Base-by-base conservation (phyloP, 768 basidiomycete genomes). In the Arthromyces matolae region DNA sequence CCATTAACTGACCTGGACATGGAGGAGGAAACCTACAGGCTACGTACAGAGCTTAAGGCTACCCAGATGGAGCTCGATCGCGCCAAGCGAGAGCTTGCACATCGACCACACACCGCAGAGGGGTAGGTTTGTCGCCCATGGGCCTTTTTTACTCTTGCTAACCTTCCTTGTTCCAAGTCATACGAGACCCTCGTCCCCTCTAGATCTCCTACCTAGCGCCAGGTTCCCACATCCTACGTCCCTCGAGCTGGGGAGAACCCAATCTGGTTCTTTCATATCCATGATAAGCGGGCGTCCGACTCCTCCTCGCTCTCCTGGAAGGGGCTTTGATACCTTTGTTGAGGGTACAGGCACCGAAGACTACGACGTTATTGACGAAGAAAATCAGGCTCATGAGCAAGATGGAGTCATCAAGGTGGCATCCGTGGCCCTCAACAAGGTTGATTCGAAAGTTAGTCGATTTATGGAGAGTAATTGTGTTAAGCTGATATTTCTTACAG, bases 181-280 rank as follows among this genome's bases (percentile, higher is more conserved):
- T 38, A 45, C 44, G 10, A 37, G 33, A 35, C 35, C 49, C 18
- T 38, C 46, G 3, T 36, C 55, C n/a, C 27, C 18, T 22, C 31
- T 14, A 39, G n/a, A n/a, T n/a, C n/a, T n/a, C n/a, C 56, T 20
- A 37, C 31, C 54, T 48, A 40, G 34, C 16, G 49, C 50, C 6
- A 31, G 19, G 13, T 14, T 46, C 35, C 32, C 45, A 28, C 53
- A 24, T 18, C 45, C 53, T 0, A 47, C 46, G 25, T 42, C 52
- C 10, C 47, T 24, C 23, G 39, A 43, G 37, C 51, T 55, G 27
- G 44, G 69, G 22, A 65, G 73, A 29, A 77, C 77, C 6, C 67
- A 69, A 45, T 77, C 77, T 8, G 77, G 78, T 2, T 75, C 79
- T 3, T 53, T 68, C 38, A 78, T 79, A 47, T 67, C 72, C 38